A percentile compares a stretch with the other conserved stretches of the same genome.
Evolutionary conservation across 345 rosid genomes (phyloP).

Genomic region (Alliaria petiolata): DNA sequence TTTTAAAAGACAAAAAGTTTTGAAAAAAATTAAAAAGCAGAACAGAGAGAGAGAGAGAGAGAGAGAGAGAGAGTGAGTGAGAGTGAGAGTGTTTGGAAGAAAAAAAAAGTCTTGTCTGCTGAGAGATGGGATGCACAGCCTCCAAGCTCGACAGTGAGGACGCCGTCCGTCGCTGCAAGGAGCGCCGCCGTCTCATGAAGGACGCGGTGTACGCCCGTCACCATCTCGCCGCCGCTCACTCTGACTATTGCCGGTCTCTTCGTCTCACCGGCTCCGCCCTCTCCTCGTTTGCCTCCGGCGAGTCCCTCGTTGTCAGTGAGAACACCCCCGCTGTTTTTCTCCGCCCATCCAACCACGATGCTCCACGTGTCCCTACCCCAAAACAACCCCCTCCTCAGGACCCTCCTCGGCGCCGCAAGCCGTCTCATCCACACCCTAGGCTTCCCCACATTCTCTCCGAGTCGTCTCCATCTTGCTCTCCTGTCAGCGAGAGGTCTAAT

Average conservation of each 20-base stretch:
- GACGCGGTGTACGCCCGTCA: slow-evolving; percentile 81
- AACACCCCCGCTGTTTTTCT: slow-evolving; percentile 79
- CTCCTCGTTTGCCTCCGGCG: slow-evolving; percentile 65
- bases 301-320: slow-evolving; percentile 65
- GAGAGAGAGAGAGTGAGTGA: no score
- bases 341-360: slow-evolving; percentile 30
- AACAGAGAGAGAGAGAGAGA: neutral
- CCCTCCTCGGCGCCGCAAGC: slow-evolving; percentile 30
- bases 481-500: slow-evolving; percentile 44
- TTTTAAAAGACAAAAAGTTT: neutral
- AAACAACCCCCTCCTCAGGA: slow-evolving; percentile 22
- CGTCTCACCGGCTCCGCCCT: slow-evolving; percentile 84
- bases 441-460: slow-evolving; percentile 89
- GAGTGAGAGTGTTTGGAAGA: neutral
- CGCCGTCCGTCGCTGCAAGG: slow-evolving; percentile 88
- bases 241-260: slow-evolving; percentile 86
- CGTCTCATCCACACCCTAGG: slow-evolving; percentile 26
- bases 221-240: slow-evolving; percentile 76
- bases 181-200: slow-evolving; percentile 88
- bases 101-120: neutral
- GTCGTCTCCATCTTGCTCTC: slow-evolving; percentile 63
- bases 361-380: slow-evolving; percentile 38
- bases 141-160: slow-evolving; percentile 93
- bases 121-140: slow-evolving; percentile 77
- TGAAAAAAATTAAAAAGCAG: neutral